phyloP scores from a whole-genome alignment of 768 basidiomycete genomes.

The Daedaleopsis sinensis region DNA sequence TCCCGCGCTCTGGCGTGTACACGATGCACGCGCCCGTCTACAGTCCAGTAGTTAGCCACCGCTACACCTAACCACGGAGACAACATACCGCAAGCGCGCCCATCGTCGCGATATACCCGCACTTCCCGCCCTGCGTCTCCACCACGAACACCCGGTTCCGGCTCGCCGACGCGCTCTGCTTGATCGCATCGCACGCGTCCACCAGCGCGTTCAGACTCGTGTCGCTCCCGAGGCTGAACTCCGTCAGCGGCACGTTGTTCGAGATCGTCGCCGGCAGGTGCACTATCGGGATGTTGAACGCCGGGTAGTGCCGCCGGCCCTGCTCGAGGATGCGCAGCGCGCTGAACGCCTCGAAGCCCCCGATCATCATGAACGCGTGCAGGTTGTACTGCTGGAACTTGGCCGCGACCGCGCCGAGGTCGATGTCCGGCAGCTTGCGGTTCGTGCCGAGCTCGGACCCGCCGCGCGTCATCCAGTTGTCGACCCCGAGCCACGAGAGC shows the following conservation, averaged over 20 bases:
- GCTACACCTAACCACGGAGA: neutral
- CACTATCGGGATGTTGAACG: conserved; percentile 94
- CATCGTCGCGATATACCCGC: conserved; percentile 94
- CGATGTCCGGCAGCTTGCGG: conserved; percentile 80
- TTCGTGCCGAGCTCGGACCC: conserved; percentile 99
- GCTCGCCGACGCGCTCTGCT: conserved; percentile 96
- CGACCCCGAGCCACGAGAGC: conserved; percentile 94
- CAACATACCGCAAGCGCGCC: conserved; percentile 89
- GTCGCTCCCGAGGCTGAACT: conserved; percentile 93
- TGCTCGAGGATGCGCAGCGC: conserved; percentile 78
- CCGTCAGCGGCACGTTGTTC: conserved; percentile 97
- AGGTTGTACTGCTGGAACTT: conserved; percentile 88
- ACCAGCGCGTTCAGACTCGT: conserved; percentile 98
- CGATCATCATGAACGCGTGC: conserved; percentile 84
- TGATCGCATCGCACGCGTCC: conserved; percentile 97
- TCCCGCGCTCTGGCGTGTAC: conserved; percentile 92
- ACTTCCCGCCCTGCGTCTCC: conserved; percentile 96
- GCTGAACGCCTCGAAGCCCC: conserved; percentile 95
- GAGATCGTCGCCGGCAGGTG: conserved; percentile 97
- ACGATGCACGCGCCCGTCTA: conserved; percentile 91
- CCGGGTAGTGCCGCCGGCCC: conserved; percentile 81
- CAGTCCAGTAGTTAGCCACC: neutral
- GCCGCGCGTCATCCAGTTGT: conserved; percentile 94
- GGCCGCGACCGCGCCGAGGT: conserved; percentile 86
- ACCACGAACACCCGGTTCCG: conserved; percentile 96